Evolutionary conservation across 2,329 filamentous ascomycete species (phyloP), one percentile per base, ranked within the genome.

Genomic region (Penicillium olsonii): DNA sequence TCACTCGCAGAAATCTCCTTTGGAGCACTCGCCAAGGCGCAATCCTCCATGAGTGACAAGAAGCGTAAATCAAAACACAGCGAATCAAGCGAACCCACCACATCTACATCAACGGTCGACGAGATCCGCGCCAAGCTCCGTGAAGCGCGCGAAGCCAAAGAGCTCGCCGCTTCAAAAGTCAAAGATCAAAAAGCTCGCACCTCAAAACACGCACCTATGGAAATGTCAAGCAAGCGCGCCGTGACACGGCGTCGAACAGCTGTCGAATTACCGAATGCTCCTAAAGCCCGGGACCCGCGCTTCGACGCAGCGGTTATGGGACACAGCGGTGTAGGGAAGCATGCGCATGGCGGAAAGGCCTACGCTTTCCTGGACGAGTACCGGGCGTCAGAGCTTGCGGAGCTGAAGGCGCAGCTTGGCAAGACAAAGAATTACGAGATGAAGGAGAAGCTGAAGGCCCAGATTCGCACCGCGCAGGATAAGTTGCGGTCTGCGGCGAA

Each of bases 361-460:
- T 99, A 99, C 73, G 79, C 84, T 2, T 99, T 99, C 75, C 75
- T 99, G 43, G 84, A 92, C 61, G 87, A 90, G 54, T 97, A 97
- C 74, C 84, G 89, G 52, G 84, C 85, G 18, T 79, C 81, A n/a
- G 94, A 99, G 72, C 87, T 97, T 70, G 80, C 82, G 48, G 81
- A 88, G 57, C 76, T 99, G 43, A 84, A 84, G 59, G 77, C 75
- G 8, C 80, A 85, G 35, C 81, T 94, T 63, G 84, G 83, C 66
- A 81, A 80, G 66, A 79, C 79, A 14, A 90, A 88, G 73, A 83
- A 87, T 56, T 73, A 81, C 1, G 75, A 74, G 8, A 80, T 82
- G 58, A 88, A 85, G 68, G 87, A 88, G 56, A 77, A 77, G 48
- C 74, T 97, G 56, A 87, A 91, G 77, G 80, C 84, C 44, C 79